Percentiles rank a stretch among this genome's conserved stretches.
These are phyloP conservation scores for Glaciozyma antarctica DNA, from an alignment of 768 basidiomycete genomes.

Conservation along the genomic window DNA sequence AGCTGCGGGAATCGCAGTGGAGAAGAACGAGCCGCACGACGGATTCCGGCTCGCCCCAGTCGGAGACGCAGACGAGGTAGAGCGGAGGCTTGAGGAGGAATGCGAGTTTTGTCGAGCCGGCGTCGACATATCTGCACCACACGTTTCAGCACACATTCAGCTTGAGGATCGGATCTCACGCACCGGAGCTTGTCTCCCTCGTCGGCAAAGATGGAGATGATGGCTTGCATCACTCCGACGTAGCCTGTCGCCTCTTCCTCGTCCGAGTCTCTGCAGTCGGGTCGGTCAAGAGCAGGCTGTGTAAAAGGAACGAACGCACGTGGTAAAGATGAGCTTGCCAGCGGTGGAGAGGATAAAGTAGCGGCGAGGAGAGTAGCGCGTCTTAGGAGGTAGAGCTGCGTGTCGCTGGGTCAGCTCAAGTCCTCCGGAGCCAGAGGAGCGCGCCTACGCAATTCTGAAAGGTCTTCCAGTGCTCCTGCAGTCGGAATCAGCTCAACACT, in stretches of 20 bases:
- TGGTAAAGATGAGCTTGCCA: constrained; percentile 92
- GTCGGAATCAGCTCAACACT: neutral
- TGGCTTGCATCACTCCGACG: constrained; percentile 87
- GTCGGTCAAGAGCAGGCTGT: neutral
- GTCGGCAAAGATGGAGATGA: constrained; percentile 91
- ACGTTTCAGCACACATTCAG: neutral
- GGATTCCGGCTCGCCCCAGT: constrained; percentile 93
- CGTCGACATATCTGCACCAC: constrained; percentile 57
- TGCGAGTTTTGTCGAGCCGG: constrained; percentile 69
- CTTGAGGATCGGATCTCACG: constrained; percentile 33
- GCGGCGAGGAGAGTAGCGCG: constrained; percentile 43
- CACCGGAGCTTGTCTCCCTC: constrained; percentile 61
- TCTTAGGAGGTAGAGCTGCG: neutral
- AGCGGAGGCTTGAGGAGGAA: constrained; percentile 79
- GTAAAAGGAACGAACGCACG: constrained; percentile 49
- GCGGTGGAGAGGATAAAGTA: constrained; percentile 92
- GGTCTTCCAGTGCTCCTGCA: neutral
- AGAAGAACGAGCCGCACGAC: constrained; percentile 54
- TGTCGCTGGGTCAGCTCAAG: neutral
- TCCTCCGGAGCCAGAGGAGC: neutral
- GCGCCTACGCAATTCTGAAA: neutral
- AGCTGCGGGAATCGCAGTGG: neutral
- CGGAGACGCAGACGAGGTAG: constrained; percentile 82
- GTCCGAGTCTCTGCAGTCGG: constrained; percentile 24
- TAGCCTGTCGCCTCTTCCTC: constrained; percentile 61